Evolutionary conservation across 129 eudicot genomes (phyloP).

Genomic region (Apium graveolens): DNA sequence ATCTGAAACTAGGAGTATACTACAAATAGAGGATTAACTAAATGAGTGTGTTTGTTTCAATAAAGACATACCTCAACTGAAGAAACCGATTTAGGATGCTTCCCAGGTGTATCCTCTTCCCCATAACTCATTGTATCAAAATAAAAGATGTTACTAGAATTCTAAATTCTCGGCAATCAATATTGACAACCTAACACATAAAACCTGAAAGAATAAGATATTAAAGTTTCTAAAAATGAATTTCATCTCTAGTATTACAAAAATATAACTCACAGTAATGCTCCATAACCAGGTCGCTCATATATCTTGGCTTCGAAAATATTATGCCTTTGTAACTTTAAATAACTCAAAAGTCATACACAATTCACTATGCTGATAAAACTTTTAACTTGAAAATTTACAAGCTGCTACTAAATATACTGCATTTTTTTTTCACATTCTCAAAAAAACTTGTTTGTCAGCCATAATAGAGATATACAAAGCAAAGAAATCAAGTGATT

Average conservation of each 20-base stretch:
- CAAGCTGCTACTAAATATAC: background rate
- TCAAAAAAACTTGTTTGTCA: background rate
- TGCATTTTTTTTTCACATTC: background rate
- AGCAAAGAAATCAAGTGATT: background rate
- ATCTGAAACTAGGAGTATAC: background rate
- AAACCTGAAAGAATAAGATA: slow-evolving; percentile 24
- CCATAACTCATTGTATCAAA: slow-evolving; percentile 54
- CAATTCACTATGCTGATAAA: background rate
- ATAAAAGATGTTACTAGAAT: slow-evolving; percentile 11
- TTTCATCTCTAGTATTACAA: background rate
- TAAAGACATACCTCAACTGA: slow-evolving; percentile 49
- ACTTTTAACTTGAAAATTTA: background rate
- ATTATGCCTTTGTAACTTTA: background rate
- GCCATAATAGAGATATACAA: background rate
- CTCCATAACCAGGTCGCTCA: background rate
- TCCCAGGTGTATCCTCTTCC: slow-evolving; percentile 66
- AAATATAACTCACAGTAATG: background rate
- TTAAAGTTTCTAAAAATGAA: background rate
- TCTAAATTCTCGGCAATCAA: slow-evolving; percentile 7
- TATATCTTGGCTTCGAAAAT: background rate
- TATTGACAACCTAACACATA: too few relatives aligned
- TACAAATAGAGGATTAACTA: background rate
- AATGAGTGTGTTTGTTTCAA: background rate
- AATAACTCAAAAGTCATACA: background rate
- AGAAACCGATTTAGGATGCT: slow-evolving; percentile 47